Base-by-base conservation (phyloP, 495 filamentous ascomycete species). In the Podospora appendiculata region DNA sequence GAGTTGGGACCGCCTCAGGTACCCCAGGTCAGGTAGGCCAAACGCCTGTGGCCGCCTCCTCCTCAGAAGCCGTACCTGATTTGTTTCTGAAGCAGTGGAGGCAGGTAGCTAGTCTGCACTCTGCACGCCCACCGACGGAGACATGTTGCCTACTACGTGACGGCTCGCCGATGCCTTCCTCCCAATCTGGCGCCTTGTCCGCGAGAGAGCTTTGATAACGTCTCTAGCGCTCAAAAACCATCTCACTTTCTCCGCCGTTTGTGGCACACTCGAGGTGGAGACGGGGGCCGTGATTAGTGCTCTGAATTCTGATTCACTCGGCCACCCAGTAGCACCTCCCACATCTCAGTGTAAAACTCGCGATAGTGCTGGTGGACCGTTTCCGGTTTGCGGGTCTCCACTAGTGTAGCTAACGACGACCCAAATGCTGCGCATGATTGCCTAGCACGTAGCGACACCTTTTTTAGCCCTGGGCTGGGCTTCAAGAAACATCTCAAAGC, bases 121-220 rank as follows among this genome's bases (percentile, higher is more conserved):
- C 25, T 25, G 41, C n/a, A 39, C 14, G 42, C 6, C 35, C 44
- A 33, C 36, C 38, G 43, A 44, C 18, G 45, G 43, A 32, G 51
- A 41, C 41, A 17, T 36, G 42, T 10, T 32, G 19, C 17, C 9
- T 17, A 32, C 18, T 45, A 18, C 38, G 19, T 45, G 17, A 48
- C 32, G 45, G 25, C 25, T 25, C 25, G 25, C 25, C 25, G 25
- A 25, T 51, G 49, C 40, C 32, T 39, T 35, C 35, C 25, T 36
- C 48, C 53, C 41, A 47, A 59, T 53, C 35, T 50, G 54, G 57
- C 42, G 19, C 40, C 41, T 51, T 43, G 50, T 41, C 57, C 49
- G 46, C 46, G 42, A 48, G 50, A 59, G 45, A 48, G 43, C 25
- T 5, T 25, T 25, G 25, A 25, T 25, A 25, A 25, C 25, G 25